Conservation (phyloP, 805 yeast species). For the Starmerella bombicola region DNA sequence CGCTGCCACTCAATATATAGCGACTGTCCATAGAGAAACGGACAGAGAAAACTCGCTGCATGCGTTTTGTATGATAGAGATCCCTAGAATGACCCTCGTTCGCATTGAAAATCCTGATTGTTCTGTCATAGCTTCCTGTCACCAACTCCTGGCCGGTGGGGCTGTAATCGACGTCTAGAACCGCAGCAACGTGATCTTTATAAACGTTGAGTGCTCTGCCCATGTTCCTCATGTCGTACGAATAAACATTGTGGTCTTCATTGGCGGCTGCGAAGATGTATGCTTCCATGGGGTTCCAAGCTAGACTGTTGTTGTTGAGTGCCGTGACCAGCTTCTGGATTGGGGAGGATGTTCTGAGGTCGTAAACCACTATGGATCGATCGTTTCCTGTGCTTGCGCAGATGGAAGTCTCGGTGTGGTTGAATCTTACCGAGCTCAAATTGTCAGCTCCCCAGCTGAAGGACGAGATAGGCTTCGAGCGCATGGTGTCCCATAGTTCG, state of each 20-base stretch:
- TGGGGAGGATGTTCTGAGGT: slow-evolving; percentile 79
- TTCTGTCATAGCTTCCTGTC: slow-evolving; percentile 89
- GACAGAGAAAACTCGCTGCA: slow-evolving; percentile 86
- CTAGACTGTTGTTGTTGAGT: slow-evolving; percentile 69
- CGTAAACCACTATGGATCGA: slow-evolving; percentile 81
- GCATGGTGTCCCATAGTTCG: slow-evolving; percentile 80
- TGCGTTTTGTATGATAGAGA: slow-evolving; percentile 89
- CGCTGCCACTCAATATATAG: slow-evolving; percentile 81
- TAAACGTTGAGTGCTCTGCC: slow-evolving; percentile 66
- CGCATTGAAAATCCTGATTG: slow-evolving; percentile 65
- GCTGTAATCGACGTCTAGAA: slow-evolving; percentile 84
- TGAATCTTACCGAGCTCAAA: slow-evolving; percentile 67
- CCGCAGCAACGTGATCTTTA: slow-evolving; percentile 94
- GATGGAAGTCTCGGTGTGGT: slow-evolving; percentile 77
- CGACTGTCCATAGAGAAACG: slow-evolving; percentile 80
- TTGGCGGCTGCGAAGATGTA: slow-evolving; percentile 81
- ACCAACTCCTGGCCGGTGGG: slow-evolving; percentile 96
- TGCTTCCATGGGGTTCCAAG: slow-evolving; percentile 98
- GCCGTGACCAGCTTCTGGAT: slow-evolving; percentile 78
- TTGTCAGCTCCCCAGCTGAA: slow-evolving; percentile 97
- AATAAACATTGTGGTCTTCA: slow-evolving; percentile 89
- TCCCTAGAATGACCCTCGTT: slow-evolving; percentile 88
- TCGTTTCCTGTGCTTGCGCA: slow-evolving; percentile 79
- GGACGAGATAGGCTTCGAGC: slow-evolving; percentile 65
- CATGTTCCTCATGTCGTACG: slow-evolving; percentile 94